Base-by-base conservation (phyloP, 2,329 filamentous ascomycete genomes). In the Exophiala spinifera region DNA sequence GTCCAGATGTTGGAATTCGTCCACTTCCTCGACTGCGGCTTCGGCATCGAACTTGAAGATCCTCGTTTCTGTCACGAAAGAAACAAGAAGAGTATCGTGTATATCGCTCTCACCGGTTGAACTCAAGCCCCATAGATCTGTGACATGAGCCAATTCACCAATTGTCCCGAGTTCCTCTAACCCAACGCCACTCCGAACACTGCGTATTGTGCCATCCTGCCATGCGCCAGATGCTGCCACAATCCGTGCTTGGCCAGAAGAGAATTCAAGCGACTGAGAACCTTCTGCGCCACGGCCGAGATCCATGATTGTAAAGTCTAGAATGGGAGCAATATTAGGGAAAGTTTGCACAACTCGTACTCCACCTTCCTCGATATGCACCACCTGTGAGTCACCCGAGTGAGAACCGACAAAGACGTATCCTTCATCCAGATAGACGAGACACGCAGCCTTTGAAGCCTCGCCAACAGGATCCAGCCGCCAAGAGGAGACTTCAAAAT, bases 271-370 rank as follows among this genome's bases (percentile, higher is more conserved):
- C 2, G 86, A 87, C 15, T 89, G 85, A 7, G 79, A 83, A 60
- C 94, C 87, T 19, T 86, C 86, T 56, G 89, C 86, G 52, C 89
- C 80, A 63, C 90, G 91, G 0, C 91, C 92, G 79, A 97, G 88
- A 66, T 97, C 94, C 90, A 97, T 96, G 14, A 99, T 84, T 1
- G 88, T 86, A 64, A 99, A 96, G 68, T 99, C 94, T 36, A 97
- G 74, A 39, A 99, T 88, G 0, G 94, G 94, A 0, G 88, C 91
- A 63, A 97, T 89, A 66, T 96, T 99, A 3, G 82, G 76, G 52
- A 95, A 78, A 0, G 83, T 87, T 66, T 96, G 90, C 8, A 94
- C 70, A 3, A 91, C 71, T 45, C 85, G 77, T 55, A 91, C 76
- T 0, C 78, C 79, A 28, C 86, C 76, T 49, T 81, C 78, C 42